Base-by-base conservation (phyloP, 192 early-diverging fungal species). In the Thamnidium elegans region DNA sequence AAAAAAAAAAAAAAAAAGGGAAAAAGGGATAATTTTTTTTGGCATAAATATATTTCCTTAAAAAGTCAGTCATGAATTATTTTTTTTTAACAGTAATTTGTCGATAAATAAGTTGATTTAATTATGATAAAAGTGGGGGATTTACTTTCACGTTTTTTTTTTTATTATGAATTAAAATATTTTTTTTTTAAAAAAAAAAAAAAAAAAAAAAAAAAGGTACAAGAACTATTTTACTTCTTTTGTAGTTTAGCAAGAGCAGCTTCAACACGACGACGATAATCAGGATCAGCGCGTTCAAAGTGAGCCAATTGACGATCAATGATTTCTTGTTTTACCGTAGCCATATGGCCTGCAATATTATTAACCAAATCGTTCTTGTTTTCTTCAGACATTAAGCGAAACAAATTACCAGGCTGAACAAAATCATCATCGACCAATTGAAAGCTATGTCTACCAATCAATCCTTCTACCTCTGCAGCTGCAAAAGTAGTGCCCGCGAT, bases 251-350 rank as follows among this genome's bases (percentile, higher is more conserved):
- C 17, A 36, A 74, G 50, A 31, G 78, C 85, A 50, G 77, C 78
- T 70, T 87, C 87, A 21, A 89, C 79, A 44, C 86, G 84, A 48
- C 73, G 74, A 44, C 87, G 87, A 68, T 88, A 90, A 63, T 89
- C 87, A 21, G 81, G 81, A 72, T 89, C 86, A 21, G 89, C 87
- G 45, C 86, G 85, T 74, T 78, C 81, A 74, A 90, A 90, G 72
- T 84, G 80, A 36, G 67, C 72, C 56, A 90, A 81, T 78, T 89
- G 86, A 58, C 84, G 83, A 65, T 83, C 79, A 69, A 83, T 80
- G 65, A 90, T 88, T 59, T 84, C 78, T 30, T 81, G 70, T 43
- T 87, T 86, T 53, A 81, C 80, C 52, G 80, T 71, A 48, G 79
- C 84, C 61, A 90, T 72, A n/a, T 79, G 72, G 19, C 70, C 75